Conservation (phyloP, 257 asterid genomes). For the Solanum sejunctum region DNA sequence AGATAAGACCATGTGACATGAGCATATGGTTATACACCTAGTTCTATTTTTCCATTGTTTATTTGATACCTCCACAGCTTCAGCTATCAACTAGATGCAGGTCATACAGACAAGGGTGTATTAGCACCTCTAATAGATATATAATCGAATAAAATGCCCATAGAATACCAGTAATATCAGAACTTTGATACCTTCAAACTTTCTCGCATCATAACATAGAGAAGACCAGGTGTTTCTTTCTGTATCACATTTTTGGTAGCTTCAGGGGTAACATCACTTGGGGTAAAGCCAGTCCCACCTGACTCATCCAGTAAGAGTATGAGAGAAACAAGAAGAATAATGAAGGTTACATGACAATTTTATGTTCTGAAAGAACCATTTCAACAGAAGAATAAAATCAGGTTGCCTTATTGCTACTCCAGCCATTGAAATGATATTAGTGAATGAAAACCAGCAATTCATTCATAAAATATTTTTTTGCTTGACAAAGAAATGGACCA, state of each 20-base stretch:
- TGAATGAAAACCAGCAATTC: not conserved
- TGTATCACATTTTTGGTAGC: slow-evolving; percentile 79
- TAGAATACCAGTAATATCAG: not conserved
- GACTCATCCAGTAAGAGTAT: not conserved
- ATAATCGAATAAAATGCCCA: not conserved
- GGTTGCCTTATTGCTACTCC: not conserved
- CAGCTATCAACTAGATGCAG: not conserved
- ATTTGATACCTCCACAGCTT: not conserved
- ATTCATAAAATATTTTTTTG: not conserved
- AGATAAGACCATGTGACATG: not conserved
- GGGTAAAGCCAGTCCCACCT: slow-evolving; percentile 98
- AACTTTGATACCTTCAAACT: slow-evolving; percentile 59
- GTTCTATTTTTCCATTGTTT: not conserved
- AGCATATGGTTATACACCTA: not conserved
- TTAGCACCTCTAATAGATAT: not conserved
- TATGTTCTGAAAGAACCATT: not conserved
- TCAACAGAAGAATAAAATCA: not conserved
- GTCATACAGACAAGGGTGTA: not conserved
- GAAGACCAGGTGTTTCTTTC: slow-evolving; percentile 91
- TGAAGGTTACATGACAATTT: not conserved
- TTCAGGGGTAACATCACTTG: slow-evolving; percentile 96
- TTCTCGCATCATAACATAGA: slow-evolving; percentile 88
- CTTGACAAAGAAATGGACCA: not conserved
- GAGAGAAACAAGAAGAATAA: slow-evolving; percentile 2
- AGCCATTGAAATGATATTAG: not conserved